These are phyloP conservation scores for Nitzschia sp. DNA, from an alignment of 108 stramenopile species.

Conservation along the genomic window DNA sequence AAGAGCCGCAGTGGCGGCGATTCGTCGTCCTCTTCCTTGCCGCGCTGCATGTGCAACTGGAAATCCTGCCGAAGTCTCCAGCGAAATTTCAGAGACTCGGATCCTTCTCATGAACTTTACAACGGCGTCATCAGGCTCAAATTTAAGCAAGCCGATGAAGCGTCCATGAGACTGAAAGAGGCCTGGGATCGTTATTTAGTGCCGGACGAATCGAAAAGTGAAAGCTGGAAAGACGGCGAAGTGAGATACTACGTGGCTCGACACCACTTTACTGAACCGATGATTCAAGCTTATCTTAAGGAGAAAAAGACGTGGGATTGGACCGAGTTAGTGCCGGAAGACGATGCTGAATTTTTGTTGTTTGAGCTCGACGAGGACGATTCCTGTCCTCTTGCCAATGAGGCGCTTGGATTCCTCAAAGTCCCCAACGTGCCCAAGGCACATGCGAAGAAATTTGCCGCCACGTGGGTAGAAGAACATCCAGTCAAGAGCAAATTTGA, in stretches of 20 bases:
- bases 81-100: background rate
- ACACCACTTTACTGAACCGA: background rate
- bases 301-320: background rate
- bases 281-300: background rate
- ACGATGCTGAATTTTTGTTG: background rate
- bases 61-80: background rate
- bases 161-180: background rate
- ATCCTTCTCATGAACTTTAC: background rate
- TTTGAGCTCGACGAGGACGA: background rate
- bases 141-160: background rate
- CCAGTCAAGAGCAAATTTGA: background rate
- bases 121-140: background rate
- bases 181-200: slow-evolving; percentile 1
- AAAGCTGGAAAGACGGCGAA: background rate
- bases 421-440: background rate
- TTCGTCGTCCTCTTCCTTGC: background rate
- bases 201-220: background rate
- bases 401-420: background rate
- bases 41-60: background rate
- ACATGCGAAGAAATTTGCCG: background rate
- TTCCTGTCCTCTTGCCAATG: background rate
- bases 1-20: background rate
- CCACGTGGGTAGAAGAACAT: background rate
- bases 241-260: background rate
- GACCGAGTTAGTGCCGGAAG: background rate